A percentile compares a stretch with the other conserved stretches of the same genome.
Evolutionary conservation across 768 basidiomycete species (phyloP).

Genomic region (Hericium erinaceus): DNA sequence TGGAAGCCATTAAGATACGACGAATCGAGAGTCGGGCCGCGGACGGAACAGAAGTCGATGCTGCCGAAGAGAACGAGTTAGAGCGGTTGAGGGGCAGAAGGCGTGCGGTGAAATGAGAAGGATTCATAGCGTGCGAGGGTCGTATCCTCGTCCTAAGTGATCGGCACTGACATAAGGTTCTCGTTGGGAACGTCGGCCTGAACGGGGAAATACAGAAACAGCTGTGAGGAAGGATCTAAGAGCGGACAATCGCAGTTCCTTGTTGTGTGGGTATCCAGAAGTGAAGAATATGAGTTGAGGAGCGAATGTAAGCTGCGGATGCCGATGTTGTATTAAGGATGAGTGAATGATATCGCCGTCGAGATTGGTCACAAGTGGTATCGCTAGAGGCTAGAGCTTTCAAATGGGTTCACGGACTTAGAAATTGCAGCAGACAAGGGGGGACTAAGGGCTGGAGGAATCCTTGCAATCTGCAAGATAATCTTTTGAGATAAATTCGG

Average conservation of each 20-base stretch:
- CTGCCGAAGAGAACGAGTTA: neutral
- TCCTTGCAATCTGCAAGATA: neutral
- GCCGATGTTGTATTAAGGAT: too few species aligned
- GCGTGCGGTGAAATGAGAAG: neutral
- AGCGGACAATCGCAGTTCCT: neutral
- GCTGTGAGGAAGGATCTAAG: neutral
- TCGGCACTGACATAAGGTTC: neutral
- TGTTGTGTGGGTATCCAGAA: neutral
- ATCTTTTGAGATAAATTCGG: neutral
- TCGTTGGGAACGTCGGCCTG: neutral
- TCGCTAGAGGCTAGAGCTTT: too few species aligned
- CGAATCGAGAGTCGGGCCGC: neutral
- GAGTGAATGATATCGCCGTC: too few species aligned
- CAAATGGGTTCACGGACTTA: neutral
- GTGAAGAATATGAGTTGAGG: neutral
- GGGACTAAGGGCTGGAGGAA: neutral
- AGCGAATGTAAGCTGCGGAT: neutral
- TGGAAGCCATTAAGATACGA: neutral
- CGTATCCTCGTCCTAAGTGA: neutral
- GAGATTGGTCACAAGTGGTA: too few species aligned
- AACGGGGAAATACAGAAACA: too few species aligned
- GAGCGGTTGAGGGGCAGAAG: neutral
- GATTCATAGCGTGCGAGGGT: neutral
- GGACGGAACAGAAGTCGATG: neutral
- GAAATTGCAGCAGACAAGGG: neutral